Base-by-base conservation (phyloP, 129 eudicot genomes). In the Saussurea involucrata region DNA sequence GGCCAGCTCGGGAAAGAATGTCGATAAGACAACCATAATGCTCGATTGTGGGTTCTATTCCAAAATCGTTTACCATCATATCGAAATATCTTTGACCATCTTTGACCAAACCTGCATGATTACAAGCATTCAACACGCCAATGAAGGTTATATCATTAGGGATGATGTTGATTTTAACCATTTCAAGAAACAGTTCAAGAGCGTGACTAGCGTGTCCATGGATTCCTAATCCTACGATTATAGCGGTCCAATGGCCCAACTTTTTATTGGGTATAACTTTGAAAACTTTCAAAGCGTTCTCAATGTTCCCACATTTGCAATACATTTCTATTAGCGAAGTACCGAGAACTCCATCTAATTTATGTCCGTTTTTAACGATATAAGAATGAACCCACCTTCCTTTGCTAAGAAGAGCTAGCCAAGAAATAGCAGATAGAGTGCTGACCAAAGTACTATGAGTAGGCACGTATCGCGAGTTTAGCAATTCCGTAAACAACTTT, bases 1-100 rank as follows among this genome's bases (percentile, higher is more conserved):
- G 77, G 28, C 98, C 97, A 1, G 97, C 97, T 24, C 98, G 83
- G 25, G 92, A 96, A 42, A 91, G 93, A 69, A 94, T 84, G 65
- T 94, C 98, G n/a, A 91, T 88, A 81, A 94, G 89, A 80, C 97
- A 94, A 1, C 97, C 89, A 74, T 75, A 94, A 61, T 91, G 98
- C 74, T 94, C 98, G 75, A 94, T 79, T 44, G 76, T 68, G n/a
- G 98, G 97, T 49, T 85, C 67, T 66, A 94, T 77, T n/a, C 79
- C 64, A 33, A 89, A 89, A 2, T 78, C 73, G 12, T 82, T 78
- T 37, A 80, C 78, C 97, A 94, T 94, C 46, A 90, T 87, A 20
- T 89, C 81, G 66, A 94, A 89, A 78, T 87, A 85, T 11, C 80
- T 79, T 71, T 65, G 75, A 0, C 93, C 97, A 31, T 89, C 76